Conservation (phyloP, 2,329 filamentous ascomycete species). For the Trichoderma endophyticum region DNA sequence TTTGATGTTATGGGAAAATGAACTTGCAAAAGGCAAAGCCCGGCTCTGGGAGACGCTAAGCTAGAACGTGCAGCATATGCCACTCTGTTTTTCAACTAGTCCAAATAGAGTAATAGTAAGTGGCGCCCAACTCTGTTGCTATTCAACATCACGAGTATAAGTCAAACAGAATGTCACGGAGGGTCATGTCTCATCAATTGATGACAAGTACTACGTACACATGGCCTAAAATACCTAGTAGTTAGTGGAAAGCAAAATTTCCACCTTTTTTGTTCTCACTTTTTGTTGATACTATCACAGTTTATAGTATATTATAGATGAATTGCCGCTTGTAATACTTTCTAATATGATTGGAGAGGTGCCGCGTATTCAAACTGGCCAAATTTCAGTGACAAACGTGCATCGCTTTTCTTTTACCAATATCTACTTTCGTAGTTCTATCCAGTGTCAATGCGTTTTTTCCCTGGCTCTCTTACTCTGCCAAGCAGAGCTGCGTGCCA, state of each 20-base stretch:
- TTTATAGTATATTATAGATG: not conserved
- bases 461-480: not conserved
- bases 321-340: not conserved
- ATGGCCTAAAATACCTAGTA: no score
- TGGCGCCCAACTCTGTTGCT: not conserved
- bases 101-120: not conserved
- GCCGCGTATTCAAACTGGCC: not conserved
- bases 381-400: not conserved
- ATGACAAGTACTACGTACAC: no score
- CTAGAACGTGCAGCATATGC: not conserved
- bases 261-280: no score
- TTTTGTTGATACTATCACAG: no score
- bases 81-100: not conserved
- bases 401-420: not conserved
- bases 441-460: not conserved
- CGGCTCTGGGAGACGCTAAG: not conserved
- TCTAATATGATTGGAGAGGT: not conserved
- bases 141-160: not conserved
- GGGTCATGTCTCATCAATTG: no score
- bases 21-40: not conserved
- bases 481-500: not conserved
- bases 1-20: not conserved
- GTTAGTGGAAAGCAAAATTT: no score
- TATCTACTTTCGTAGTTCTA: not conserved
- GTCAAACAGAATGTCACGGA: not conserved